Percentiles rank a stretch among this genome's conserved stretches.
Conservation (phyloP, 1,284 basidiomycete genomes). For the Rhodofomes roseus region DNA sequence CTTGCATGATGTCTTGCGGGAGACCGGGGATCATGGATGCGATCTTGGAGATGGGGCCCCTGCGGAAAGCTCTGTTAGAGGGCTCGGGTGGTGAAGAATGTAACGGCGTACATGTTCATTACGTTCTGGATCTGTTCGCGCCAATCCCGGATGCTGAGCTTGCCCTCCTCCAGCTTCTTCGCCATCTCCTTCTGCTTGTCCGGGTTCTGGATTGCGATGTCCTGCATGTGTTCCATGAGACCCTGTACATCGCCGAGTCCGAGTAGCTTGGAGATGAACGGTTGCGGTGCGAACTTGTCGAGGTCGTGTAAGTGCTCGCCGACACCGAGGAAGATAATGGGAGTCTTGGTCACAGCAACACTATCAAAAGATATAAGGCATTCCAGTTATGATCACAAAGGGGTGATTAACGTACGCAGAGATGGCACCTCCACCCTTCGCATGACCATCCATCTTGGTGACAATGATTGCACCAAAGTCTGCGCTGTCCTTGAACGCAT, state of each 20-base stretch:
- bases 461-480: slow-evolving; percentile 99
- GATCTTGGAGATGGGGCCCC: slow-evolving; percentile 97
- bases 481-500: slow-evolving; percentile 97
- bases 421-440: slow-evolving; percentile 98
- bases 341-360: slow-evolving; percentile 97
- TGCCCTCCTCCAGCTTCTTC: slow-evolving; percentile 97
- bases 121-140: slow-evolving; percentile 96
- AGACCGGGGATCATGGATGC: slow-evolving; percentile 99
- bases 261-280: slow-evolving; percentile 95
- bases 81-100: neutral
- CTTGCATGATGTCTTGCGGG: slow-evolving; percentile 85
- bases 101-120: slow-evolving; percentile 81
- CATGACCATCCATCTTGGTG: slow-evolving; percentile 99
- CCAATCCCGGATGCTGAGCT: slow-evolving; percentile 96
- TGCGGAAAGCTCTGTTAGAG: slow-evolving; percentile 27
- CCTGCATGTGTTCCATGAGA: slow-evolving; percentile 97
- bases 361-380: slow-evolving; percentile 35
- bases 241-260: slow-evolving; percentile 97
- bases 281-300: slow-evolving; percentile 93
- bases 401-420: slow-evolving; percentile 75
- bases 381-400: neutral
- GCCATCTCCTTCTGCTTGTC: slow-evolving; percentile 98
- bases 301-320: slow-evolving; percentile 97
- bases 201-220: slow-evolving; percentile 87
- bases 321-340: slow-evolving; percentile 98